Evolutionary conservation across 1,139 yeast species (phyloP), one percentile per base, ranked within the genome.

Genomic region (Casaregolazyma lundiana): DNA sequence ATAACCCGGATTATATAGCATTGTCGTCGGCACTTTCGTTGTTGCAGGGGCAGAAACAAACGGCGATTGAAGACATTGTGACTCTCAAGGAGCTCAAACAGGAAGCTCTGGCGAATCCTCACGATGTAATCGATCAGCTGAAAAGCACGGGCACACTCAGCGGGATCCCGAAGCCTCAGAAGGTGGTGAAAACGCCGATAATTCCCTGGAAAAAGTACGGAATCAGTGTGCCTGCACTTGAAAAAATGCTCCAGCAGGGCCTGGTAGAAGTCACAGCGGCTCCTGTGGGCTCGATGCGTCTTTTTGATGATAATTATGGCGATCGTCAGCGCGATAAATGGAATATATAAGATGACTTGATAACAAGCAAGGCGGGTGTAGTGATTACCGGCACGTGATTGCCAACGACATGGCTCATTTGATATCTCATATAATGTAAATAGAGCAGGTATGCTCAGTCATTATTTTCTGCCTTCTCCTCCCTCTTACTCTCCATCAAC

Each of bases 291-390:
- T 46, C 48, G 2, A 36, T 48, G n/a, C 39, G 51, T n/a, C 35
- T 48, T 37, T 48, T 48, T 43, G 50, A 47, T 5, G 50, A 45
- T n/a, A 34, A 35, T 30, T 45, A 26, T 22, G 49, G 49, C 4
- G 49, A 46, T 6, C 46, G 45, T n/a, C 30, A 36, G n/a, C 26
- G 39, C 6, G 39, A 13, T 4, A 26, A 26, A 7, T 26, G 0
- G 67, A 77, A 36, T 87, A 85, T 62, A 59, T 81, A 54, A 97
- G 96, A 0, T 84, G 94, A 0, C 63, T 89, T 37, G 80, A 80
- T 38, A 75, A 81, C 53, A n/a, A n/a, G n/a, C n/a, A n/a, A n/a
- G n/a, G n/a, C n/a, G n/a, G n/a, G n/a, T n/a, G n/a, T n/a, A n/a
- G n/a, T n/a, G n/a, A n/a, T n/a, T n/a, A n/a, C n/a, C n/a, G n/a